Percentiles rank a stretch among this genome's conserved stretches.
These are phyloP conservation scores for Penicillium steckii DNA, from an alignment of 495 filamentous ascomycete species.

Conservation along the genomic window DNA sequence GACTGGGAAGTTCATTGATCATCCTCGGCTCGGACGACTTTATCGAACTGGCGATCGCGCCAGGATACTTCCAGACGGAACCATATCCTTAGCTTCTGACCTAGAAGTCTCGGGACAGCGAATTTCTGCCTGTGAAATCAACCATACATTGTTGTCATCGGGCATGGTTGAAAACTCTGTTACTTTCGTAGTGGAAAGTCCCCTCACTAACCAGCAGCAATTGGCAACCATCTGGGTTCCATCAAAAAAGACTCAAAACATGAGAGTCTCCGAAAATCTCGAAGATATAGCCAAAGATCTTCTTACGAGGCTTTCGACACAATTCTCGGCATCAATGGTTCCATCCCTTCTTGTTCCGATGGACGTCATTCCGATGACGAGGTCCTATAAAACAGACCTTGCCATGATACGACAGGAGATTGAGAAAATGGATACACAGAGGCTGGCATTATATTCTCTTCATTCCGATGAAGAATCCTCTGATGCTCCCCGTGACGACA, in stretches of 20 bases:
- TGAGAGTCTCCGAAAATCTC: slow-evolving; percentile 1
- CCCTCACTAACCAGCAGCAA: slow-evolving; percentile 30
- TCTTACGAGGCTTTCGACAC: slow-evolving; percentile 37
- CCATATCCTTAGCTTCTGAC: slow-evolving; percentile 56
- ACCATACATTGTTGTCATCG: slow-evolving; percentile 46
- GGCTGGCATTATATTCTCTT: slow-evolving; percentile 27
- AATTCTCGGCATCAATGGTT: slow-evolving; percentile 65
- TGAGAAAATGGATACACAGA: slow-evolving; percentile 16
- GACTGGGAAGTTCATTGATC: slow-evolving; percentile 57
- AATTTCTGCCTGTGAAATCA: slow-evolving; percentile 69
- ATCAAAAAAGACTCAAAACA: slow-evolving; percentile 1
- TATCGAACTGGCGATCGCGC: slow-evolving; percentile 74
- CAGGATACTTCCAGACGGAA: slow-evolving; percentile 66
- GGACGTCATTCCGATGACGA: slow-evolving; percentile 58
- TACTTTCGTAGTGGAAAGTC: slow-evolving; percentile 45
- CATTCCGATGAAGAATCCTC: slow-evolving; percentile 4
- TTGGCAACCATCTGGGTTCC: slow-evolving; percentile 62
- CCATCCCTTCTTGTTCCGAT: slow-evolving; percentile 68
- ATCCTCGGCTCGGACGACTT: slow-evolving; percentile 62
- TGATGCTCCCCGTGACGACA: slow-evolving; percentile 33
- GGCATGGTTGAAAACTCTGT: slow-evolving; percentile 48
- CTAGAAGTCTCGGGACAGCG: slow-evolving; percentile 67
- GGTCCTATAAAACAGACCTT: slow-evolving; percentile 63
- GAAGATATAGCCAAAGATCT: slow-evolving; percentile 30
- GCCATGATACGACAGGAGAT: slow-evolving; percentile 35